phyloP scores from a whole-genome alignment of 2,329 filamentous ascomycete genomes.

The Talaromyces sp. region DNA sequence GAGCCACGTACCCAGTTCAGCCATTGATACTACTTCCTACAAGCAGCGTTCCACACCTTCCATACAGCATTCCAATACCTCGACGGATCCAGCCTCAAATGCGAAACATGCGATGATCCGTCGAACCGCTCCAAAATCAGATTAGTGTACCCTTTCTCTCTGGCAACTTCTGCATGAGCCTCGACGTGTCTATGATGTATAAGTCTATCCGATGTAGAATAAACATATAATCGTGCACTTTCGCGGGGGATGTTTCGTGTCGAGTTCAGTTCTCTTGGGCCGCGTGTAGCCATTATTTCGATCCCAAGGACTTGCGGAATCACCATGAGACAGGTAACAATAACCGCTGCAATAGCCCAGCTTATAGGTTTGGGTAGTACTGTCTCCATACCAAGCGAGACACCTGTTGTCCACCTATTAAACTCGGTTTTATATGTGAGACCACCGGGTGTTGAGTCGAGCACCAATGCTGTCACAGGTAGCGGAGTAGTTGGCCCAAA shows the following conservation, averaged over 20 bases:
- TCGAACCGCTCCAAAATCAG: conserved; percentile 3
- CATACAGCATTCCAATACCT: conserved; percentile 10
- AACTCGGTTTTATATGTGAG: conserved; percentile 6
- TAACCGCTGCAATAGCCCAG: not conserved
- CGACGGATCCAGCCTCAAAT: conserved; percentile 4
- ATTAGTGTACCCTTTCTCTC: not conserved
- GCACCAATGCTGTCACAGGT: not conserved
- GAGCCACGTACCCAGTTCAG: too few relatives aligned
- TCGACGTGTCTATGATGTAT: conserved; percentile 2
- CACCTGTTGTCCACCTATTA: conserved; percentile 1
- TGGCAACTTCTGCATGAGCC: not conserved
- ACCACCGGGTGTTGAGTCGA: conserved; percentile 9
- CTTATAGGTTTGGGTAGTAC: not conserved
- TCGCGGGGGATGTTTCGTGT: not conserved
- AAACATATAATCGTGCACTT: conserved; percentile 4
- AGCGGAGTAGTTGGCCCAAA: not conserved
- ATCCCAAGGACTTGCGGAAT: conserved; percentile 4
- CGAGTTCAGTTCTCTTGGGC: conserved; percentile 2
- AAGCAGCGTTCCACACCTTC: conserved; percentile 4
- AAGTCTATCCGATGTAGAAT: conserved; percentile 6
- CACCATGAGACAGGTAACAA: conserved; percentile 5
- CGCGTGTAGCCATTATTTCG: conserved; percentile 3
- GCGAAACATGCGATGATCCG: conserved; percentile 8
- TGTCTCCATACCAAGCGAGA: not conserved
- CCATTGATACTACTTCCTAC: not conserved